phyloP scores from a whole-genome alignment of 2,329 filamentous ascomycete genomes.

The Didymella keratinophila region DNA sequence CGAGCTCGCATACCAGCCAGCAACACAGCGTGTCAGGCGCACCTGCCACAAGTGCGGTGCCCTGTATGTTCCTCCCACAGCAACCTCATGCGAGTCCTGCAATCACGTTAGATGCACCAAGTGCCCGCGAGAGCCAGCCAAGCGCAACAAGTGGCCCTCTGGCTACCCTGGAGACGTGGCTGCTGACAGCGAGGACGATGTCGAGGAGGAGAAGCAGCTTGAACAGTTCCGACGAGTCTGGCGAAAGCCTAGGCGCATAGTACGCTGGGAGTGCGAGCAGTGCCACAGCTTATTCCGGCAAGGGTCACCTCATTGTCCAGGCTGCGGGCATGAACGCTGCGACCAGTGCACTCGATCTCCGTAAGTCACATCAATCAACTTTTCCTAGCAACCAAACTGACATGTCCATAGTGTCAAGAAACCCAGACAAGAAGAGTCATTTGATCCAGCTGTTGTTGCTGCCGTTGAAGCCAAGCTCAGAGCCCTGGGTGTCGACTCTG shows the following conservation, averaged over 20 bases:
- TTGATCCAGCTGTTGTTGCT: slow-evolving; percentile 67
- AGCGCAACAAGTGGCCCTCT: slow-evolving; percentile 72
- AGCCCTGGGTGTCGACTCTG: slow-evolving; percentile 41
- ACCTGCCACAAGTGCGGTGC: slow-evolving; percentile 77
- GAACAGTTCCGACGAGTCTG: slow-evolving; percentile 49
- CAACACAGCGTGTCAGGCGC: slow-evolving; percentile 75
- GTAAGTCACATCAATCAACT: slow-evolving; percentile 42
- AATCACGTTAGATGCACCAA: slow-evolving; percentile 78
- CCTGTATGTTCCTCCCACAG: slow-evolving; percentile 61
- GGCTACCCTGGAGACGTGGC: slow-evolving; percentile 72
- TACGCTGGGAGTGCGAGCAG: slow-evolving; percentile 64
- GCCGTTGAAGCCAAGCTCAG: slow-evolving; percentile 64
- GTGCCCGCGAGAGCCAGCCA: slow-evolving; percentile 80
- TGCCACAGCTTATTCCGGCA: slow-evolving; percentile 68
- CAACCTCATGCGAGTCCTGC: slow-evolving; percentile 73
- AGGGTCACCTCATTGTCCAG: slow-evolving; percentile 64
- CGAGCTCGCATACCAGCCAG: slow-evolving; percentile 75
- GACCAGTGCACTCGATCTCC: slow-evolving; percentile 64
- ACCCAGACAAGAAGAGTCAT: slow-evolving; percentile 62
- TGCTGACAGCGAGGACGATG: slow-evolving; percentile 44
- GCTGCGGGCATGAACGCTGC: slow-evolving; percentile 69
- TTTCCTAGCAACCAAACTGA: slow-evolving; percentile 17
- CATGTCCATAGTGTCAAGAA: slow-evolving; percentile 59
- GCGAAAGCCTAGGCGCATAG: slow-evolving; percentile 55
- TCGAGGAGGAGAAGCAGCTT: slow-evolving; percentile 33